Evolutionary conservation across 768 basidiomycete species (phyloP).

Genomic region (Filobasidium wieringae): DNA sequence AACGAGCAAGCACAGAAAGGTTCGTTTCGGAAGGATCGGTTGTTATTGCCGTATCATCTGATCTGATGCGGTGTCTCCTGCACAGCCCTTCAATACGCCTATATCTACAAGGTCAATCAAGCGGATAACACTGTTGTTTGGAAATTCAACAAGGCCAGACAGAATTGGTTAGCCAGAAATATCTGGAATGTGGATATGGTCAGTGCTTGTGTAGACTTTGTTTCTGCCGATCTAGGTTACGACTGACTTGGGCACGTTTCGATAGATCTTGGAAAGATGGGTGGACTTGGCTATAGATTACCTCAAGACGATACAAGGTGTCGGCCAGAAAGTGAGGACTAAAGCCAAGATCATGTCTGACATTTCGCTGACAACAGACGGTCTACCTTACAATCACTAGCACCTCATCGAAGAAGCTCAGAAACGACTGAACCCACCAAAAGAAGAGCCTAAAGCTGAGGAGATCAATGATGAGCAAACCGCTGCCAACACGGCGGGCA

Average conservation of each 20-base stretch:
- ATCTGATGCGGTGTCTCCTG: background rate
- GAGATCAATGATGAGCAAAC: background rate
- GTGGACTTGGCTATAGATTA: conserved; percentile 6
- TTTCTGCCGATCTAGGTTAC: background rate
- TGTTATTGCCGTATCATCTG: background rate
- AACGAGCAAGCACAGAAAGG: conserved; percentile 12
- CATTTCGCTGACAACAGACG: background rate
- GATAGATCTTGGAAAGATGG: conserved; percentile 2
- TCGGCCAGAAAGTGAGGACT: conserved; percentile 2
- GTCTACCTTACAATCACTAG: background rate
- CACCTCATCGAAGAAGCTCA: background rate
- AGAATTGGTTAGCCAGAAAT: conserved; percentile 7
- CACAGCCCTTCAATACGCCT: background rate
- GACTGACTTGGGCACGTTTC: background rate
- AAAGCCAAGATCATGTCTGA: background rate
- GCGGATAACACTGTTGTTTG: background rate
- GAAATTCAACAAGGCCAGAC: conserved; percentile 13
- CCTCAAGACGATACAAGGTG: conserved; percentile 8
- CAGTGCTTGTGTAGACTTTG: background rate
- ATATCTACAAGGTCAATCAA: background rate
- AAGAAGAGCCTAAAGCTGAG: background rate
- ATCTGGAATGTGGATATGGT: conserved; percentile 7
- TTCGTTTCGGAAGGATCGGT: too few species aligned
- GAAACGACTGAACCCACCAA: background rate
- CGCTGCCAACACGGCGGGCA: background rate